Base-by-base conservation (phyloP, 176 grass and related monocot genomes). In the Bonia amplexicaulis region DNA sequence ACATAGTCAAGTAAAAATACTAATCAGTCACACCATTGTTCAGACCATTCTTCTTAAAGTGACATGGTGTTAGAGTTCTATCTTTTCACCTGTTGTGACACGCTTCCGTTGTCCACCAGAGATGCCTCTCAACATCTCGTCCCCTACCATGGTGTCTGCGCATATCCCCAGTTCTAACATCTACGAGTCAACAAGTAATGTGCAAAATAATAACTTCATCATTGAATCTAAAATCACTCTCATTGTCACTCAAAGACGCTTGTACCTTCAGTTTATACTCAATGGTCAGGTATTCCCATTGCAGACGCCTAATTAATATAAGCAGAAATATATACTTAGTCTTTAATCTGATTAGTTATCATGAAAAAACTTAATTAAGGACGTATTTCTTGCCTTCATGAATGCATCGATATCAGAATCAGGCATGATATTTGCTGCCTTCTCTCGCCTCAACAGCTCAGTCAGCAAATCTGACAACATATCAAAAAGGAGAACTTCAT, bases 21-120 rank as follows among this genome's bases (percentile, higher is more conserved):
- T 29, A 29, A 29, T 29, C 27, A 29, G 1, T 29, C 27, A 29
- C 27, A 29, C 27, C 27, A 29, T 29, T 29, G 27, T 29, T 1
- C 27, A 29, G 27, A 29, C 27, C 27, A 29, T 29, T 29, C 27
- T 29, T 29, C 27, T 29, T 29, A 1, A 29, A 29, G 27, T 29
- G 27, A 29, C 1, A 29, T 29, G 27, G 27, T 29, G 27, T 29
- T 29, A 1, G 27, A 29, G 1, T 29, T 29, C 27, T 29, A 29
- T 29, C 27, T 29, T 29, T 29, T 29, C 27, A 97, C 94, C 95
- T 93, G 95, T 94, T 6, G 95, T 97, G 44, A 97, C 88, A 91
- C 95, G 92, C 81, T 97, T 97, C 60, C 80, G 90, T 88, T 97
- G 92, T 22, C 95, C 95, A 54, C 95, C 95, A 59, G 95, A 97